Percentiles rank a stretch among this genome's conserved stretches.
Conservation (phyloP, 768 basidiomycete species). For the Plicaturopsis crispa region DNA sequence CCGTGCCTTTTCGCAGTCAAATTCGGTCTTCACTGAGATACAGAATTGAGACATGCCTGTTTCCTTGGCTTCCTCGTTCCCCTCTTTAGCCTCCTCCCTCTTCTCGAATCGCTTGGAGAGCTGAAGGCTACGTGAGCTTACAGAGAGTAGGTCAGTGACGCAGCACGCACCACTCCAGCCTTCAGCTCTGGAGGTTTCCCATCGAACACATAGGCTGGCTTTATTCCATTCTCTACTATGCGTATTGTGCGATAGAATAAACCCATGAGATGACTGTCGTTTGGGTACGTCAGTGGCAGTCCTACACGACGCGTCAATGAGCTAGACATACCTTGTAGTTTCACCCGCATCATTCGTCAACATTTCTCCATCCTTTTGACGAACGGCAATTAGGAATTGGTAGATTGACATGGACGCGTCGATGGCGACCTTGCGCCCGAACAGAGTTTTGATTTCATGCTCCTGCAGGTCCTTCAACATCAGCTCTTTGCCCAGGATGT, state of each 20-base stretch:
- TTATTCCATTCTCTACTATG: constrained; percentile 98
- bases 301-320: background rate
- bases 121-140: constrained; percentile 31
- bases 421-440: constrained; percentile 96
- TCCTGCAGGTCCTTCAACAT: constrained; percentile 34
- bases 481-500: background rate
- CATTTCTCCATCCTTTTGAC: constrained; percentile 94
- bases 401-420: constrained; percentile 98
- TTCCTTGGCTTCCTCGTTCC: constrained; percentile 94
- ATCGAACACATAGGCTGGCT: constrained; percentile 97
- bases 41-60: constrained; percentile 58
- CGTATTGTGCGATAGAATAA: constrained; percentile 97
- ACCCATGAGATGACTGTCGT: constrained; percentile 84
- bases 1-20: constrained; percentile 63
- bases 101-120: constrained; percentile 93
- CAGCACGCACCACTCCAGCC: constrained; percentile 79
- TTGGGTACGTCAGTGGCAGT: background rate
- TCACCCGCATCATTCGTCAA: constrained; percentile 97
- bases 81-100: constrained; percentile 90
- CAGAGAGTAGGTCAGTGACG: background rate
- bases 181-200: constrained; percentile 98
- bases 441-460: constrained; percentile 94
- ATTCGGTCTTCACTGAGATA: background rate
- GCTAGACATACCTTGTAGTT: constrained; percentile 60
- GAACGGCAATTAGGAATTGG: constrained; percentile 96